Conservation (phyloP, 768 basidiomycete genomes). For the Rhodotorula toruloides region DNA sequence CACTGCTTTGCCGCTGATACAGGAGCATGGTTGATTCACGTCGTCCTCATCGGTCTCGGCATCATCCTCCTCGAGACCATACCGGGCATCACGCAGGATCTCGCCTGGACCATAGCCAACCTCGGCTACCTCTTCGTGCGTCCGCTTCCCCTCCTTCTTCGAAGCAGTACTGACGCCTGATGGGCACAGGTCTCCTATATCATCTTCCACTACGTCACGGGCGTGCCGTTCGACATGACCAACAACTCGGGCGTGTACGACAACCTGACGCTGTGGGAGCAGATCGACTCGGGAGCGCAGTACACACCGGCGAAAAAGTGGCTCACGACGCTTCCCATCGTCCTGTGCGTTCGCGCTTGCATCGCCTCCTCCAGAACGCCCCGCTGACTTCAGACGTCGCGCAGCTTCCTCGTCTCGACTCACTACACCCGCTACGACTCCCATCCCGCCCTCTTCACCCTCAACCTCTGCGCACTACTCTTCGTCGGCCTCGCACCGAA, state of each 20-base stretch:
- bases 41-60: constrained; percentile 80
- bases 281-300: constrained; percentile 97
- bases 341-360: constrained; percentile 58
- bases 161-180: not conserved
- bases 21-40: constrained; percentile 98
- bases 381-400: constrained; percentile 4
- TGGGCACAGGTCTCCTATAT: constrained; percentile 77
- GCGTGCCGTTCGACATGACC: constrained; percentile 86
- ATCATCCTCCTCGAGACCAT: constrained; percentile 91
- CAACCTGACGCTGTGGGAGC: constrained; percentile 96
- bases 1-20: not conserved
- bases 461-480: constrained; percentile 73
- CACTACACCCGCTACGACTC: constrained; percentile 98
- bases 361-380: not conserved
- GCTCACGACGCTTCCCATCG: constrained; percentile 81
- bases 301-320: constrained; percentile 98
- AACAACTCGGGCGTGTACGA: constrained; percentile 91
- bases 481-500: constrained; percentile 83
- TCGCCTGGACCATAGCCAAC: constrained; percentile 93
- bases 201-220: constrained; percentile 98
- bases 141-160: constrained; percentile 34
- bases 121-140: constrained; percentile 81
- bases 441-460: constrained; percentile 66
- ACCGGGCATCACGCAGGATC: constrained; percentile 86
- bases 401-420: constrained; percentile 89